These are phyloP conservation scores for Geotrichum restrictum DNA, from an alignment of 1,139 yeast genomes.

Conservation along the genomic window DNA sequence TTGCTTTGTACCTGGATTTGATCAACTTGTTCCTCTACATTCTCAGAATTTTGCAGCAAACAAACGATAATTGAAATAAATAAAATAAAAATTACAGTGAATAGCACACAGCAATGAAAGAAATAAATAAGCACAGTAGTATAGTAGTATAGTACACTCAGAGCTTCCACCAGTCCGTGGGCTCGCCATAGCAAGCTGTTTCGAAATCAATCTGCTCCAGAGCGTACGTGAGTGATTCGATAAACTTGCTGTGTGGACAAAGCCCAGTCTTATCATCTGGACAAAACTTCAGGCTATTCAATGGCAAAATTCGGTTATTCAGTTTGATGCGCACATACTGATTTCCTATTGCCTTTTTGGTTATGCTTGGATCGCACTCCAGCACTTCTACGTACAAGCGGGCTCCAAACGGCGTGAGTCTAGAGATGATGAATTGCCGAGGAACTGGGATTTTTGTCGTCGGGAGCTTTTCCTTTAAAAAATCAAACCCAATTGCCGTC, in stretches of 20 bases:
- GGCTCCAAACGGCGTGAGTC: slow-evolving; percentile 46
- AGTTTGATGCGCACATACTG: slow-evolving; percentile 38
- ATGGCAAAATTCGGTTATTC: slow-evolving; percentile 43
- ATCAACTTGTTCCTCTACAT: slow-evolving; percentile 76
- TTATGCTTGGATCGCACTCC: slow-evolving; percentile 30
- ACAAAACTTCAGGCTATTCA: slow-evolving; percentile 39
- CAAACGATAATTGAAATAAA: slow-evolving; percentile 38
- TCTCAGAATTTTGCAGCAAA: slow-evolving; percentile 59
- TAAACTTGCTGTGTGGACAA: slow-evolving; percentile 38
- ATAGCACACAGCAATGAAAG: neutral
- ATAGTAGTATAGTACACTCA: neutral
- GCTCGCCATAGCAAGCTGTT: slow-evolving; percentile 37
- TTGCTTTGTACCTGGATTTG: slow-evolving; percentile 73
- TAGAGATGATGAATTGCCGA: slow-evolving; percentile 41
- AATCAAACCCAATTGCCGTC: slow-evolving; percentile 41
- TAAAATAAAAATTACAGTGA: neutral
- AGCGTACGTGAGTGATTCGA: slow-evolving; percentile 37
- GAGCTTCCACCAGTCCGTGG: neutral
- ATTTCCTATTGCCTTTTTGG: neutral
- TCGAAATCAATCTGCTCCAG: slow-evolving; percentile 37
- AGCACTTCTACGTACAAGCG: slow-evolving; percentile 41
- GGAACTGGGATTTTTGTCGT: slow-evolving; percentile 40
- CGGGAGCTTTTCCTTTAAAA: slow-evolving; percentile 39
- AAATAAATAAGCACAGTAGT: neutral
- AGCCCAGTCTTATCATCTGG: slow-evolving; percentile 38